Conservation (phyloP, 495 filamentous ascomycete species). For the Entonaema liquescens region DNA sequence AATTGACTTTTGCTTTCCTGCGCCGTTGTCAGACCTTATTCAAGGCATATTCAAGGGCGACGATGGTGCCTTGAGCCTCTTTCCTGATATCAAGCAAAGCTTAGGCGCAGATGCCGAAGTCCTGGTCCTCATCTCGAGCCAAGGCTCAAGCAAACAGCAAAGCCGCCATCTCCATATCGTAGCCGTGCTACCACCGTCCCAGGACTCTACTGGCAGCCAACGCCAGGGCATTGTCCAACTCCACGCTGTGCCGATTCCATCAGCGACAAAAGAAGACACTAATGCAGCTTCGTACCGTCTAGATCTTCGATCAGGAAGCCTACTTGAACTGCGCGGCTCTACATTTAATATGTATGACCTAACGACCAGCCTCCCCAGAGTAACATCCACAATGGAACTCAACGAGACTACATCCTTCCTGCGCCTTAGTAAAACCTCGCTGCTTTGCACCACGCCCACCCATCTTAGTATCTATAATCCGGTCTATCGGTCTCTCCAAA, state of each 20-base stretch:
- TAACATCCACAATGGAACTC: conserved; percentile 51
- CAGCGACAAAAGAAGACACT: neutral
- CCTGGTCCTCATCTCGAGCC: conserved; percentile 54
- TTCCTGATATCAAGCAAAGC: conserved; percentile 46
- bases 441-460: conserved; percentile 53
- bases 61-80: conserved; percentile 49
- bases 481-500: conserved; percentile 70
- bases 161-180: conserved; percentile 57
- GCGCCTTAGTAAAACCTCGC: conserved; percentile 59
- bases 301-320: conserved; percentile 63
- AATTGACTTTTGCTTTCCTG: conserved; percentile 53
- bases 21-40: conserved; percentile 51
- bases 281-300: conserved; percentile 54
- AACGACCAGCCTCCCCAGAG: conserved; percentile 55
- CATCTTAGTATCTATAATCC: conserved; percentile 69
- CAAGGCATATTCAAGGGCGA: conserved; percentile 55
- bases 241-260: conserved; percentile 39
- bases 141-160: conserved; percentile 17
- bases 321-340: conserved; percentile 59
- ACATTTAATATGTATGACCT: conserved; percentile 62
- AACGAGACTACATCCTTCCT: conserved; percentile 58
- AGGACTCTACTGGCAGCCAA: conserved; percentile 21
- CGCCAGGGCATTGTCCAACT: conserved; percentile 42
- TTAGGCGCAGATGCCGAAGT: conserved; percentile 50
- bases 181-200: conserved; percentile 47